Evolutionary conservation across 2,329 filamentous ascomycete genomes (phyloP), one percentile per base, ranked within the genome.

Genomic region (Alternaria arborescens): DNA sequence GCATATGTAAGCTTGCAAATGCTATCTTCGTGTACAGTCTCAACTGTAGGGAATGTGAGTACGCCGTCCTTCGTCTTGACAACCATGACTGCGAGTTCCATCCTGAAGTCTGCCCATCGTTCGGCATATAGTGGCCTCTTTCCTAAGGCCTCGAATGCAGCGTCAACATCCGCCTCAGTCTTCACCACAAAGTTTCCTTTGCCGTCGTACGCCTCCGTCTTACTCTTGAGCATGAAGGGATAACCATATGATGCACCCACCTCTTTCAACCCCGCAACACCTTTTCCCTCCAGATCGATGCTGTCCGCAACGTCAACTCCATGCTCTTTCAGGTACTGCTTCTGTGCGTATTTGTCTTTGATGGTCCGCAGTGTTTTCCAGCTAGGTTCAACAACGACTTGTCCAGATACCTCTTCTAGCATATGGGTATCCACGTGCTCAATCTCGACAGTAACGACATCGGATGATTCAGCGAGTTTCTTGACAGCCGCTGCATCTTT

Each of bases 361-460:
- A 98, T 97, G 18, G 90, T 88, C 30, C 92, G 87, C 55, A 98
- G 86, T 2, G 94, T 97, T 80, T 88, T 87, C 91, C 92, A 97
- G 61, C 89, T 92, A 1, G 94, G 93, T 74, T 97, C 79, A 22
- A 88, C 82, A 4, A 90, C 87, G 34, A 89, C 88, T 54, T 84
- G 82, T 16, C 87, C 86, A 5, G 87, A 88, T 58, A 97, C 88
- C 74, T 96, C 91, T 79, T 97, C 92, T 5, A 97, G 86, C 24
- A 95, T 90, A 54, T 92, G 84, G n/a, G 93, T 95, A 78, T 97
- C 88, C 60, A 97, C 91, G 80, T 97, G 94, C 83, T 98, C 94
- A 66, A 97, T 97, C 80, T 98, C 94, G 14, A 97, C 92, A 0
- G 93, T 97, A 62, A 97, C 83, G 16, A 97, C 87, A 76, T 97